Base-by-base conservation (phyloP, 2,329 filamentous ascomycete species). In the Trichoderma sp. region DNA sequence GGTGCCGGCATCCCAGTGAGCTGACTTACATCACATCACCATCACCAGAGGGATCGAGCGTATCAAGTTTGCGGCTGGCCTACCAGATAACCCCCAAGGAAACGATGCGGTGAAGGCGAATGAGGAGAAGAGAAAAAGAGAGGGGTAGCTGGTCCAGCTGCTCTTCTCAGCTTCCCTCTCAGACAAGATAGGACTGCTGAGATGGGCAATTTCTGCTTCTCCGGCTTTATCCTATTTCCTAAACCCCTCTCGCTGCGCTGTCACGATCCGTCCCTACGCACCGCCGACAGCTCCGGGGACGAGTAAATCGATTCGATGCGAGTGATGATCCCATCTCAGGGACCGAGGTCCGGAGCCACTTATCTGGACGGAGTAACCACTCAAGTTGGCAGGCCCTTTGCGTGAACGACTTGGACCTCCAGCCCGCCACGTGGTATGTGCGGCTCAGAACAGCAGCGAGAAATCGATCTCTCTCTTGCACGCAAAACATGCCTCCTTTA, bases 11-110 rank as follows among this genome's bases (percentile, higher is more conserved):
- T 65, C 62, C 62, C 39, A 53, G 50, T 58, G 55, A 53, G 66
- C 57, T 62, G 55, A 50, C 57, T 69, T 62, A 62, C 28, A 68
- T 68, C 66, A 61, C 66, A 68, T 68, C 55, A 68, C 66, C 28
- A 43, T 61, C 39, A 57, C 64, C 50, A 43, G 64, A 58, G 66
- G 55, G 53, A 32, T 32, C 55, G 26, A 68, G 55, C 39, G 47
- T 53, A 53, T 53, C 47, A 68, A 36, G 34, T 34, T 50, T 7
- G 36, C n/a, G 53, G n/a, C 66, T 12, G 28, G 8, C 36, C 36
- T 68, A 50, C 57, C 30, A 26, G 20, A 17, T n/a, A 28, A 32
- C 30, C 26, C 28, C 23, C 28, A 17, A 50, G 8, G n/a, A 47
- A 20, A 47, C 47, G 50, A 69, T 53, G 66, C 39, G 39, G 26